phyloP scores from a whole-genome alignment of 768 basidiomycete genomes.

The Hemileccinum rubropunctum region DNA sequence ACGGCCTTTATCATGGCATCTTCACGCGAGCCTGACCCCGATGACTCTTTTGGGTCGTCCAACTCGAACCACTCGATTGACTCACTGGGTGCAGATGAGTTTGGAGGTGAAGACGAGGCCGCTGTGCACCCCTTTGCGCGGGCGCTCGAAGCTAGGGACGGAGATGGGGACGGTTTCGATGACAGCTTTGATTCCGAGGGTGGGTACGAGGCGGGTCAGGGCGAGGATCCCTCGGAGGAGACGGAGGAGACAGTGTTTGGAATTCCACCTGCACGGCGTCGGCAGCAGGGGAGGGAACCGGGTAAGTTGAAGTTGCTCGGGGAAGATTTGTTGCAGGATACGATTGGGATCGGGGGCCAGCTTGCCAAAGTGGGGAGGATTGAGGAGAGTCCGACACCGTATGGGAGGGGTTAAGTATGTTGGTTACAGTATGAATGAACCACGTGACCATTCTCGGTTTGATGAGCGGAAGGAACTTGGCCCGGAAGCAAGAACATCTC shows the following conservation, averaged over 20 bases:
- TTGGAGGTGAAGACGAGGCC: slow-evolving; percentile 36
- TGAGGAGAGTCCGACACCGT: slow-evolving; percentile 68
- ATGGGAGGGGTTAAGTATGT: slow-evolving; percentile 21
- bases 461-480: slow-evolving; percentile 25
- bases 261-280: slow-evolving; percentile 51
- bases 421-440: not conserved
- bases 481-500: not conserved
- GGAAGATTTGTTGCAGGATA: slow-evolving; percentile 60
- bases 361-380: slow-evolving; percentile 46
- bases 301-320: slow-evolving; percentile 56
- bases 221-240: slow-evolving; percentile 19
- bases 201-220: slow-evolving; percentile 23
- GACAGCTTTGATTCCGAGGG: slow-evolving; percentile 50
- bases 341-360: slow-evolving; percentile 56
- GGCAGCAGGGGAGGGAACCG: slow-evolving; percentile 22
- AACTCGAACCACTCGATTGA: slow-evolving; percentile 61
- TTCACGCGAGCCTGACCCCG: slow-evolving; percentile 28
- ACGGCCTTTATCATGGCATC: slow-evolving; percentile 69
- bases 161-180: slow-evolving; percentile 41
- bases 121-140: slow-evolving; percentile 62
- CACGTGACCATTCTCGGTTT: slow-evolving; percentile 15
- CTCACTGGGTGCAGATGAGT: slow-evolving; percentile 46
- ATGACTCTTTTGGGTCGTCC: slow-evolving; percentile 41
- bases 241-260: slow-evolving; percentile 75
- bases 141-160: slow-evolving; percentile 31